Evolutionary conservation across 495 filamentous ascomycete genomes (phyloP).

Genomic region (Penicillium odoratum): DNA sequence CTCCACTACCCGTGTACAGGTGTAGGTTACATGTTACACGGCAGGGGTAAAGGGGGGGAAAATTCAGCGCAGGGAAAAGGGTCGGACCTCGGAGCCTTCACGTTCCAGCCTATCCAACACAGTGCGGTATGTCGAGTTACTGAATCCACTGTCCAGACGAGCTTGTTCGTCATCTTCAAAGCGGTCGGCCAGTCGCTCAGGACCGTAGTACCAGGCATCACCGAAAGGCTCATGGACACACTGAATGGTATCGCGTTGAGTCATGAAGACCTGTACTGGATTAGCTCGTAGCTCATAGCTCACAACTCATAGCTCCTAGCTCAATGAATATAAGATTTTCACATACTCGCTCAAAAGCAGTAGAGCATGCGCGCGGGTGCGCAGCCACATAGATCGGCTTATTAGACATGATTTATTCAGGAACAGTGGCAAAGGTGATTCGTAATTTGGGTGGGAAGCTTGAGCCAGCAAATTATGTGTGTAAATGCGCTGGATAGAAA

Average conservation of each 20-base stretch:
- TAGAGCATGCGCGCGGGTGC: constrained; percentile 91
- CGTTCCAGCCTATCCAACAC: constrained; percentile 70
- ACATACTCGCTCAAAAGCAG: constrained; percentile 88
- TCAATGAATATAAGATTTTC: neutral
- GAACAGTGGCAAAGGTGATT: constrained; percentile 3
- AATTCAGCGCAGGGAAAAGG: constrained; percentile 26
- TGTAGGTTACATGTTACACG: neutral
- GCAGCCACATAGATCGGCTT: constrained; percentile 91
- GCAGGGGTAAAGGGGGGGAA: constrained; percentile 11
- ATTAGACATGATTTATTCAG: constrained; percentile 56
- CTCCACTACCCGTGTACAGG: neutral
- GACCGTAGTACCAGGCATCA: constrained; percentile 93
- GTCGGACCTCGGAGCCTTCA: constrained; percentile 65
- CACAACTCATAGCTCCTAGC: too few species aligned
- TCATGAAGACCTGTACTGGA: constrained; percentile 84
- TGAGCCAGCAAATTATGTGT: too few species aligned
- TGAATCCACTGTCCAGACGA: constrained; percentile 72
- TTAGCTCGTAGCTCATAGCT: constrained; percentile 5
- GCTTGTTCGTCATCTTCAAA: constrained; percentile 72
- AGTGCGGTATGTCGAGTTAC: constrained; percentile 69
- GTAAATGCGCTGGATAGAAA: neutral
- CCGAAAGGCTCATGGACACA: constrained; percentile 96
- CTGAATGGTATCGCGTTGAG: constrained; percentile 70
- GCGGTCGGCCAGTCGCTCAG: constrained; percentile 75
- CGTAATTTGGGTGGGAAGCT: neutral